phyloP scores from a whole-genome alignment of 306 rosid species.

The Dicorynia guianensis region DNA sequence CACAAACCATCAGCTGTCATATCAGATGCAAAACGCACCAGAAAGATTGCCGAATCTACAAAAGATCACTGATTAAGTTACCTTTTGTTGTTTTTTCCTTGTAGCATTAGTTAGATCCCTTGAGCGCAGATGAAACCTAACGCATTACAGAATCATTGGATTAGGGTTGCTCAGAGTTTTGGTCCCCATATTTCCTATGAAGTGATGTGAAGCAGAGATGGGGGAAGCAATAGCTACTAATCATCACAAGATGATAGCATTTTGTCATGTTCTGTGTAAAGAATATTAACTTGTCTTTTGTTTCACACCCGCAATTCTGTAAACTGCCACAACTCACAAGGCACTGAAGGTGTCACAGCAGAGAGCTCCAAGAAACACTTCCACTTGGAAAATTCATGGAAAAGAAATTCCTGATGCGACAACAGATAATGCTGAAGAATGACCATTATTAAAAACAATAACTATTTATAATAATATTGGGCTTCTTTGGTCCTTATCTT shows the following conservation, averaged over 20 bases:
- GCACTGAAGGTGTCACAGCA: conserved; percentile 26
- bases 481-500: conserved; percentile 52
- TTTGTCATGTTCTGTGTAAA: conserved; percentile 50
- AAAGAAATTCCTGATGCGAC: background rate
- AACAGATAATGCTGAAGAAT: background rate
- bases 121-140: background rate
- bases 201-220: conserved; percentile 17
- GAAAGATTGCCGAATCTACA: conserved; percentile 17
- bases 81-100: background rate
- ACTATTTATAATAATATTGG: background rate
- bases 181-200: conserved; percentile 40
- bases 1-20: conserved; percentile 15
- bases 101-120: too few species aligned
- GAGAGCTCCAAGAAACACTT: conserved; percentile 33
- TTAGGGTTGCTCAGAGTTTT: conserved; percentile 8
- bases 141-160: background rate
- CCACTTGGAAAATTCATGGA: conserved; percentile 1
- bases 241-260: conserved; percentile 60
- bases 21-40: conserved; percentile 6
- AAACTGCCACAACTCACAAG: conserved; percentile 19
- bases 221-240: conserved; percentile 55
- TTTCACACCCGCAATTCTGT: conserved; percentile 41
- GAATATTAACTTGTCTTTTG: conserved; percentile 44
- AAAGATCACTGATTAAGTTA: background rate
- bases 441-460: background rate